Evolutionary conservation across 1,139 yeast genomes (phyloP).

Genomic region (Sugiyamaella neomexicana): DNA sequence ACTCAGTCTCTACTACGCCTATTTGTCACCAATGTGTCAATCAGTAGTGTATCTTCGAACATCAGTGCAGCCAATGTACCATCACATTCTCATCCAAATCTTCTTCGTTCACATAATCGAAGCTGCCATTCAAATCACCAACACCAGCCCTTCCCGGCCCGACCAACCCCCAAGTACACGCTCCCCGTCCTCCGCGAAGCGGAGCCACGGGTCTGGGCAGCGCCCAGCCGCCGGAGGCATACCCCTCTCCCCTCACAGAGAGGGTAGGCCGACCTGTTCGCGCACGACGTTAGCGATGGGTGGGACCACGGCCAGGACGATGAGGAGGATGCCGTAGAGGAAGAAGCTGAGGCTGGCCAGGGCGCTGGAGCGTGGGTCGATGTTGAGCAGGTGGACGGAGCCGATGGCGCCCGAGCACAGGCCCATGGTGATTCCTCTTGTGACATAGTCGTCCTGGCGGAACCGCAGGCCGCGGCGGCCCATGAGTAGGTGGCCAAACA

Average conservation of each 20-base stretch:
- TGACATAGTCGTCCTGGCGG: conserved; percentile 64
- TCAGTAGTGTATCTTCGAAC: no score
- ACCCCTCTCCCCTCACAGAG: background rate
- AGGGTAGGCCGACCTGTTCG: conserved; percentile 34
- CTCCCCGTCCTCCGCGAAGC: background rate
- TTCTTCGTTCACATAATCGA: no score
- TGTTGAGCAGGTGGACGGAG: conserved; percentile 67
- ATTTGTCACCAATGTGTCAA: no score
- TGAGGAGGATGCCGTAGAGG: conserved; percentile 70
- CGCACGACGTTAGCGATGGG: conserved; percentile 46
- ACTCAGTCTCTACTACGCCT: no score
- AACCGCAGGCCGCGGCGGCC: conserved; percentile 48
- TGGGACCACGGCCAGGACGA: conserved; percentile 61
- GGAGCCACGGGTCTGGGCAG: background rate
- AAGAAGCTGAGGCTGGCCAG: conserved; percentile 72
- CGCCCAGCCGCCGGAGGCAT: background rate
- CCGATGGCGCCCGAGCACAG: conserved; percentile 81
- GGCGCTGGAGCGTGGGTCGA: conserved; percentile 79
- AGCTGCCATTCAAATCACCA: no score
- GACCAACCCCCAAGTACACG: no score
- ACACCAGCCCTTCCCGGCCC: no score
- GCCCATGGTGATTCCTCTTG: conserved; percentile 75
- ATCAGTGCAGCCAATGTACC: no score
- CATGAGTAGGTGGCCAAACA: conserved; percentile 59
- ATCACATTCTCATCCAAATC: no score